These are phyloP conservation scores for Debaryomyces sp. DNA, from an alignment of 1,139 yeast species.

Conservation along the genomic window DNA sequence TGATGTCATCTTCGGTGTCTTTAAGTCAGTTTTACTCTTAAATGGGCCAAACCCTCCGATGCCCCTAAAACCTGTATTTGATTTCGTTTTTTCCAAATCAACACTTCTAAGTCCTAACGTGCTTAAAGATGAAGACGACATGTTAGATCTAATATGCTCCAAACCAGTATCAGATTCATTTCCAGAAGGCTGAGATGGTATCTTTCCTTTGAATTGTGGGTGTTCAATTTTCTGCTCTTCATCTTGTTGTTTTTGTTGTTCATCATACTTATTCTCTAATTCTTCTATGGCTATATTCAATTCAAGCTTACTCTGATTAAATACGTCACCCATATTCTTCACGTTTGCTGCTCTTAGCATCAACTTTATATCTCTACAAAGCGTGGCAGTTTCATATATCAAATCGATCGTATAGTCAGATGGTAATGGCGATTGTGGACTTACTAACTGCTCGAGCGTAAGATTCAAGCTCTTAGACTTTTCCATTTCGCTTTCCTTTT, in stretches of 20 bases:
- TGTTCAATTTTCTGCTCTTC: not conserved
- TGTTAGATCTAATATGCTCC: not conserved
- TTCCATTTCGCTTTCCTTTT: conserved; percentile 14
- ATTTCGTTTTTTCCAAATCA: conserved; percentile 24
- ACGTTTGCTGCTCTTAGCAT: conserved; percentile 65
- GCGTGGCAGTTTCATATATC: conserved; percentile 60
- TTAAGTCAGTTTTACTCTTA: conserved; percentile 13
- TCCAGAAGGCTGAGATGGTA: conserved; percentile 9
- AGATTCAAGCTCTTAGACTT: conserved; percentile 20
- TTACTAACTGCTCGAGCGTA: conserved; percentile 56
- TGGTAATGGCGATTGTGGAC: conserved; percentile 56
- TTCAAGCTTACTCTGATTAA: conserved; percentile 39
- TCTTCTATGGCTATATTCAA: conserved; percentile 23
- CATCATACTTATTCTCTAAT: conserved; percentile 20
- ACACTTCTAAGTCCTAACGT: conserved; percentile 9
- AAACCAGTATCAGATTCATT: not conserved
- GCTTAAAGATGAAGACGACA: conserved; percentile 11
- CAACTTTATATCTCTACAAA: conserved; percentile 65
- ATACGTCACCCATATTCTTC: conserved; percentile 53
- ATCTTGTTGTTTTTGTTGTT: conserved; percentile 13
- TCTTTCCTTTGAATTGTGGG: not conserved
- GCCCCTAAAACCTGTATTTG: conserved; percentile 30
- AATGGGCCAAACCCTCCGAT: conserved; percentile 33
- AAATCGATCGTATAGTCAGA: conserved; percentile 56
- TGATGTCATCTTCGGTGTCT: not conserved